phyloP scores from a whole-genome alignment of 2,329 filamentous ascomycete species.

The Trichoderma atrobrunneum region DNA sequence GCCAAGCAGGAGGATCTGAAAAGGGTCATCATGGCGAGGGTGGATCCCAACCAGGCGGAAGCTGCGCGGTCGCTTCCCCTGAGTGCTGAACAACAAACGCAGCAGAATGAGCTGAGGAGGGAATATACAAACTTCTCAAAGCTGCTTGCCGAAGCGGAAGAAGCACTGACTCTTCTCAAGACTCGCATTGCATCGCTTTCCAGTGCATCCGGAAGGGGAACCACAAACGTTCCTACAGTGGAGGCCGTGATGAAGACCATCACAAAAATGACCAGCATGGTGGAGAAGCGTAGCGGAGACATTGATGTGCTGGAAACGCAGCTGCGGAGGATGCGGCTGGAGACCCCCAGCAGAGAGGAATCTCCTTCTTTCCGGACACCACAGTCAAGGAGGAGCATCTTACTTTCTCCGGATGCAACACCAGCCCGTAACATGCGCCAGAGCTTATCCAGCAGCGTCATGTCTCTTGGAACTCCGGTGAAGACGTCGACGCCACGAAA shows the following conservation, averaged over 20 bases:
- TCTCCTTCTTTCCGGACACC: conserved; percentile 42
- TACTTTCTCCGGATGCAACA: conserved; percentile 44
- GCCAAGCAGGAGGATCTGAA: conserved; percentile 76
- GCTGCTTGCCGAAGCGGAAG: conserved; percentile 74
- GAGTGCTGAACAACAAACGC: conserved; percentile 76
- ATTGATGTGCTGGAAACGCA: conserved; percentile 87
- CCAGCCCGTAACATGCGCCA: conserved; percentile 43
- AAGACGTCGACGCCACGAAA: conserved; percentile 52
- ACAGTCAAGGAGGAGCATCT: conserved; percentile 36
- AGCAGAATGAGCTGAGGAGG: conserved; percentile 79
- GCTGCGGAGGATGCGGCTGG: conserved; percentile 68
- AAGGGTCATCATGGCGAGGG: conserved; percentile 67
- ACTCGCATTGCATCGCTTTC: conserved; percentile 67
- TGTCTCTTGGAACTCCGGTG: conserved; percentile 41
- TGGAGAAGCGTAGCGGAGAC: conserved; percentile 85
- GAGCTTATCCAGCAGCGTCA: conserved; percentile 34
- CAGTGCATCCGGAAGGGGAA: conserved; percentile 45
- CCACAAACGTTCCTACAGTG: conserved; percentile 69
- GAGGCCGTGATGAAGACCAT: conserved; percentile 92
- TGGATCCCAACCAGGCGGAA: conserved; percentile 66
- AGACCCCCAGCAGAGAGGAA: conserved; percentile 43
- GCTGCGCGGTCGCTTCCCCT: conserved; percentile 68
- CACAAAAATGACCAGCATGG: conserved; percentile 86
- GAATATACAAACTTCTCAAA: conserved; percentile 73
- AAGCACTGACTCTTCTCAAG: conserved; percentile 73